These are phyloP conservation scores for Mariannaea elegans DNA, from an alignment of 2,329 filamentous ascomycete genomes.

Conservation along the genomic window DNA sequence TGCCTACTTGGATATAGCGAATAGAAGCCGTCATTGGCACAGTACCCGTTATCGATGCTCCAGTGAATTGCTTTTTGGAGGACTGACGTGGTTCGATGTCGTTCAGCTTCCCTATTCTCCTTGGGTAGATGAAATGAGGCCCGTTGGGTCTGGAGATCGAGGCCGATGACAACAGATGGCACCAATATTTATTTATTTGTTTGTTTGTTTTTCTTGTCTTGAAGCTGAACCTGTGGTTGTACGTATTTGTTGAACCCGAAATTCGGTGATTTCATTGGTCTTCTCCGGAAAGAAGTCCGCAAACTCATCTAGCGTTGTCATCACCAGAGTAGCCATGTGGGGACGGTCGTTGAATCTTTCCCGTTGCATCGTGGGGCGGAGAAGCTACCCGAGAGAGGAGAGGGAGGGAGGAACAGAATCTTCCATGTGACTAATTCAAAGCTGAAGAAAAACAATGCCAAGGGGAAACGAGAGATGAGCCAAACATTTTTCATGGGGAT, in stretches of 20 bases:
- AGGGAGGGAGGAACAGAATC: too few species aligned
- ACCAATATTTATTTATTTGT: not conserved
- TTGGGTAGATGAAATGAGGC: not conserved
- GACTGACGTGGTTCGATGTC: not conserved
- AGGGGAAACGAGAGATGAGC: conserved; percentile 7
- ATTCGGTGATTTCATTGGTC: not conserved
- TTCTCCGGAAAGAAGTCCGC: conserved; percentile 25
- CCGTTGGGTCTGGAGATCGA: not conserved
- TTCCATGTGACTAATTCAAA: not conserved
- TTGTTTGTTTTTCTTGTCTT: not conserved
- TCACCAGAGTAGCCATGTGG: conserved; percentile 9
- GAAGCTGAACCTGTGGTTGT: not conserved
- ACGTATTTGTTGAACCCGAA: not conserved
- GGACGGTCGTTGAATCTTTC: not conserved
- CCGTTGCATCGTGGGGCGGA: not conserved
- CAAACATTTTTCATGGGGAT: not conserved
- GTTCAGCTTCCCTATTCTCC: conserved; percentile 5
- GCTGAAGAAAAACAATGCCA: not conserved
- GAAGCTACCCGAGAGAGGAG: not conserved
- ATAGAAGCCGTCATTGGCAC: conserved; percentile 5
- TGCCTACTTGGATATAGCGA: conserved; percentile 13
- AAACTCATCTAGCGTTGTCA: conserved; percentile 7
- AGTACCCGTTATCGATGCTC: not conserved
- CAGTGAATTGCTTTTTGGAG: conserved; percentile 5
- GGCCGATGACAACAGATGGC: not conserved